These are phyloP conservation scores for Ruellia speciosa DNA, from an alignment of 305 asterid species.

Conservation along the genomic window DNA sequence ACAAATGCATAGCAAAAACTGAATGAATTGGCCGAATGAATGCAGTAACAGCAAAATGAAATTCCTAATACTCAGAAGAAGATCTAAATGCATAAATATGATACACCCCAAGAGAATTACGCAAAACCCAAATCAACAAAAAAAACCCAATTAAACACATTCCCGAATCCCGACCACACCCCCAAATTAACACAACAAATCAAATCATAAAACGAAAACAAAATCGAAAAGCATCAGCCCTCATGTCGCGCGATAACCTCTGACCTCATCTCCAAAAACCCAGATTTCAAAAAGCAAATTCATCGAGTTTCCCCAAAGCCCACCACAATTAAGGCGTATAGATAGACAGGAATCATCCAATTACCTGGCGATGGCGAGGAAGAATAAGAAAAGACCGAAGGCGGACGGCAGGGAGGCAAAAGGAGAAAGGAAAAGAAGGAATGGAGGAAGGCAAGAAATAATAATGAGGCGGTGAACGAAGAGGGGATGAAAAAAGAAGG, in stretches of 20 bases:
- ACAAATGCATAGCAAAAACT: too few relatives aligned
- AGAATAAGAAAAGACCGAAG: background rate
- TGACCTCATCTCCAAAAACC: too few relatives aligned
- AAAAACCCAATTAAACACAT: constrained; percentile 14
- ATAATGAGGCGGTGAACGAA: background rate
- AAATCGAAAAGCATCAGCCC: background rate
- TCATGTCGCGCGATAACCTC: too few relatives aligned
- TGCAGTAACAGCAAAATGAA: constrained; percentile 7
- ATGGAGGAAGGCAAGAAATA: background rate
- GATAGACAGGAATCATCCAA: too few relatives aligned
- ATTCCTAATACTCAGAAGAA: constrained; percentile 3
- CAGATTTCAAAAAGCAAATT: too few relatives aligned
- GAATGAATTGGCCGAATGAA: background rate
- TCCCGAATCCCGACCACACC: constrained; percentile 7
- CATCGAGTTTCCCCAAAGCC: too few relatives aligned
- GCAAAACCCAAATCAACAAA: constrained; percentile 6
- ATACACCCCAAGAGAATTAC: constrained; percentile 1
- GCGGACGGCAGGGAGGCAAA: background rate
- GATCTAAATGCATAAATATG: constrained; percentile 8
- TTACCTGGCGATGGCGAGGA: background rate
- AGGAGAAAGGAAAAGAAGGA: background rate
- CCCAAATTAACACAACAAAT: constrained; percentile 4
- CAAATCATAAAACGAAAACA: constrained; percentile 2
- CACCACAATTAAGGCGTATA: too few relatives aligned
- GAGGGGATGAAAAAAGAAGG: background rate